These are phyloP conservation scores for Pleurotus cornucopiae DNA, from an alignment of 768 basidiomycete species.

Conservation along the genomic window DNA sequence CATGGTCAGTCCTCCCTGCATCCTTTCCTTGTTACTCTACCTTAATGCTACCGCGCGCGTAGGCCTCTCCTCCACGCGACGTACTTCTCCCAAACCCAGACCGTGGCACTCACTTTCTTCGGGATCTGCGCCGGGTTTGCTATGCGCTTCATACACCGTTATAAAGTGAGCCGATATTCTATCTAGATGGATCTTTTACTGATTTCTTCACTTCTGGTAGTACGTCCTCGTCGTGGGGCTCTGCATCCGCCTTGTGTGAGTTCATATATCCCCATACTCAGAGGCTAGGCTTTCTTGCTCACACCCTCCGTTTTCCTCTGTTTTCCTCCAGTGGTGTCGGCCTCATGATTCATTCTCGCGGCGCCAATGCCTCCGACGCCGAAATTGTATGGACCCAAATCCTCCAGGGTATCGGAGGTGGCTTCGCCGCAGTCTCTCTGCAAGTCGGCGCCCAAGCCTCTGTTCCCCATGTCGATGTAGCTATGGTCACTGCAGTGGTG, in stretches of 20 bases:
- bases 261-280: background rate
- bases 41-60: background rate
- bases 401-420: constrained; percentile 73
- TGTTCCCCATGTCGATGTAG: constrained; percentile 62
- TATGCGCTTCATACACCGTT: constrained; percentile 50
- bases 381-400: constrained; percentile 66
- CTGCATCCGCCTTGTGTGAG: constrained; percentile 47
- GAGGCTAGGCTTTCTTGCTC: background rate
- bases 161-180: constrained; percentile 38
- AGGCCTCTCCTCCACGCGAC: constrained; percentile 55
- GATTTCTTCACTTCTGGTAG: constrained; percentile 15
- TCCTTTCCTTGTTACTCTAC: background rate
- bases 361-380: constrained; percentile 48
- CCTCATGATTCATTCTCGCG: constrained; percentile 69
- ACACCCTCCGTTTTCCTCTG: background rate
- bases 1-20: constrained; percentile 27
- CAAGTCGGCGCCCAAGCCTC: constrained; percentile 64
- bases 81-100: constrained; percentile 63
- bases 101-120: constrained; percentile 57
- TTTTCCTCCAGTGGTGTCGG: constrained; percentile 45
- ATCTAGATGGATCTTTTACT: background rate
- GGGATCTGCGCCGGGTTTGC: constrained; percentile 55
- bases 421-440: constrained; percentile 53
- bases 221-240: constrained; percentile 53
- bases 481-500: constrained; percentile 62